Conservation (phyloP, 2,329 filamentous ascomycete genomes). For the Lecanicillium sp. region DNA sequence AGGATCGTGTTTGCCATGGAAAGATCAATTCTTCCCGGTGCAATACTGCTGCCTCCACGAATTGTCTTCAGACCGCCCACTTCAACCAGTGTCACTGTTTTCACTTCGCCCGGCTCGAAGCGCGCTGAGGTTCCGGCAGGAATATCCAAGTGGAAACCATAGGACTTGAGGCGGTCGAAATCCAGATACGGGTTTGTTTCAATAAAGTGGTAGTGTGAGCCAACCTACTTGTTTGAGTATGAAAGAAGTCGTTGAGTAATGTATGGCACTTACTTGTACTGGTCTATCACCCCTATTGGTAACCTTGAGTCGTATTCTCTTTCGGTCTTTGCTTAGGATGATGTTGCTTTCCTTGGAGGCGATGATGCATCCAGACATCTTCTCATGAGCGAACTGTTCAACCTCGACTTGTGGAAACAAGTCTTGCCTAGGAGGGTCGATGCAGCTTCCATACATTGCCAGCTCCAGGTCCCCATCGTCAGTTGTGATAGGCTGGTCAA, state of each 20-base stretch:
- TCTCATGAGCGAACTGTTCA: slow-evolving; percentile 57
- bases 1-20: slow-evolving; percentile 60
- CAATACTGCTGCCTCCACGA: slow-evolving; percentile 75
- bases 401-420: slow-evolving; percentile 61
- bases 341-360: slow-evolving; percentile 59
- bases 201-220: slow-evolving; percentile 93
- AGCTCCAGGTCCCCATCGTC: slow-evolving; percentile 82
- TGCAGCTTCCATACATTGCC: slow-evolving; percentile 85
- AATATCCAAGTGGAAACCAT: slow-evolving; percentile 84
- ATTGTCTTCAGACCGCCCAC: slow-evolving; percentile 79
- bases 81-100: slow-evolving; percentile 83
- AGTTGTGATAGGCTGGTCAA: slow-evolving; percentile 82
- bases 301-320: slow-evolving; percentile 67
- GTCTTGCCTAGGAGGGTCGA: slow-evolving; percentile 66
- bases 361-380: slow-evolving; percentile 74
- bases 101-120: slow-evolving; percentile 89
- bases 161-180: slow-evolving; percentile 77
- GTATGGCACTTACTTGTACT: slow-evolving; percentile 59
- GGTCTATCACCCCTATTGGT: slow-evolving; percentile 85
- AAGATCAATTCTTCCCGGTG: slow-evolving; percentile 63
- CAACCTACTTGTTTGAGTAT: slow-evolving; percentile 27
- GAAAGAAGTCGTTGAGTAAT: too few relatives aligned
- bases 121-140: slow-evolving; percentile 85
- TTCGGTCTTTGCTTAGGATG: slow-evolving; percentile 65
- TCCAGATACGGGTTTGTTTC: slow-evolving; percentile 87